A percentile compares a stretch with the other conserved stretches of the same genome.
Evolutionary conservation across 495 filamentous ascomycete species (phyloP).

Genomic region (Aspergillus cavernicola): DNA sequence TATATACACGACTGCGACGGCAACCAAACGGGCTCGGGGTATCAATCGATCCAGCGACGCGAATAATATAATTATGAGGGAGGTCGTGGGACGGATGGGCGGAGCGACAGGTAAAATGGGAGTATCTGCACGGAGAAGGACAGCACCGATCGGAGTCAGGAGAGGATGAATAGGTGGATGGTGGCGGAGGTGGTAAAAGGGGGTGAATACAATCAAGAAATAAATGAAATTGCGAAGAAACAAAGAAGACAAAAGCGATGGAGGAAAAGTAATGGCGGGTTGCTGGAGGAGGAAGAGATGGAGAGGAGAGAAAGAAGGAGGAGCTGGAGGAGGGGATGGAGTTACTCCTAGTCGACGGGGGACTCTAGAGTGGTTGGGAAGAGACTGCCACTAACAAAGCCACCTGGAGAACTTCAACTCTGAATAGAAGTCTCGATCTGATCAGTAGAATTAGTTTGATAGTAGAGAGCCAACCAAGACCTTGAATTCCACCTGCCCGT

Average conservation of each 20-base stretch:
- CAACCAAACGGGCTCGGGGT: constrained; percentile 5
- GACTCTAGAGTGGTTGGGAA: constrained; percentile 5
- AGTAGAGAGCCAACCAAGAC: constrained; percentile 8
- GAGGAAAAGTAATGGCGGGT: not conserved
- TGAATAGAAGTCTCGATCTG: constrained; percentile 1
- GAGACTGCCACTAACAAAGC: not conserved
- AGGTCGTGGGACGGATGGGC: constrained; percentile 8
- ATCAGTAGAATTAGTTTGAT: constrained; percentile 13
- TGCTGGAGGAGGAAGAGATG: constrained; percentile 13
- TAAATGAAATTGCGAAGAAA: constrained; percentile 2
- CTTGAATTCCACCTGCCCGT: not conserved
- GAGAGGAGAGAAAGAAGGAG: constrained; percentile 19
- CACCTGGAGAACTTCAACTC: not conserved
- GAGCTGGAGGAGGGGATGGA: constrained; percentile 15
- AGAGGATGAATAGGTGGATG: not conserved
- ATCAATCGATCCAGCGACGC: constrained; percentile 14
- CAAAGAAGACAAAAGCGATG: constrained; percentile 3
- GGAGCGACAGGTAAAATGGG: constrained; percentile 15
- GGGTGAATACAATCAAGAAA: not conserved
- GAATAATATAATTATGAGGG: constrained; percentile 7
- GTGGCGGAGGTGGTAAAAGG: not conserved
- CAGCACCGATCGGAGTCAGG: constrained; percentile 8
- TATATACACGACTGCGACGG: constrained; percentile 11
- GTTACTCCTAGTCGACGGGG: constrained; percentile 4
- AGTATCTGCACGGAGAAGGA: constrained; percentile 16